These are phyloP conservation scores for Rhynchospora pubera DNA, from an alignment of 176 grass and related monocot species.

Conservation along the genomic window DNA sequence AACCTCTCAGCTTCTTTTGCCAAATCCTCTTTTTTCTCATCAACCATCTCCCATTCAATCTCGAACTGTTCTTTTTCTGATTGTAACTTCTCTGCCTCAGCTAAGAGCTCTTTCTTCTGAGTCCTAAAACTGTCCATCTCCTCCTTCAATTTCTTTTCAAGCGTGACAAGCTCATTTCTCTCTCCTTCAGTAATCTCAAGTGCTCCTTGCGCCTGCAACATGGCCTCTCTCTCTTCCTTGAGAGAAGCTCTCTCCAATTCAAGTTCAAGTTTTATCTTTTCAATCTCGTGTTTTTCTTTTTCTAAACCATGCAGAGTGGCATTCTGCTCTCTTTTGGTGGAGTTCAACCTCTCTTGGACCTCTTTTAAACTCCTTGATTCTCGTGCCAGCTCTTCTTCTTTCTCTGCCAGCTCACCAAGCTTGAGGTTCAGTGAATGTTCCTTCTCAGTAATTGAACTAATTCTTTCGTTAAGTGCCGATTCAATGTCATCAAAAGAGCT, in stretches of 20 bases:
- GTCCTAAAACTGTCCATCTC: conserved; percentile 90
- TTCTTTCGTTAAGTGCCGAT: conserved; percentile 35
- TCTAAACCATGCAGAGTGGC: conserved; percentile 27
- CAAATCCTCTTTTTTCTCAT: conserved; percentile 81
- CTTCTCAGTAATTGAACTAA: conserved; percentile 28
- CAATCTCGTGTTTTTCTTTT: conserved; percentile 50
- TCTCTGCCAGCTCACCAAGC: conserved; percentile 38
- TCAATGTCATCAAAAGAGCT: conserved; percentile 42
- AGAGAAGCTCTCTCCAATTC: conserved; percentile 54
- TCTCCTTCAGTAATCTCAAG: conserved; percentile 65
- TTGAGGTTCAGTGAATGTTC: conserved; percentile 30
- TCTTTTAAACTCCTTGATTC: conserved; percentile 51
- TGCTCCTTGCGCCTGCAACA: conserved; percentile 39
- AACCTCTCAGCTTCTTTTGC: conserved; percentile 52
- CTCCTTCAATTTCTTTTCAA: conserved; percentile 78
- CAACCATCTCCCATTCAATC: conserved; percentile 84
- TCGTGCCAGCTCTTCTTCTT: conserved; percentile 42
- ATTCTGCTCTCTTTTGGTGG: conserved; percentile 24
- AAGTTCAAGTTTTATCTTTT: conserved; percentile 48
- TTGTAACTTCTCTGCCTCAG: conserved; percentile 70
- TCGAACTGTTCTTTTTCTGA: conserved; percentile 94
- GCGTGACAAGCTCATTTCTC: conserved; percentile 43
- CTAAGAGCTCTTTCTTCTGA: conserved; percentile 54
- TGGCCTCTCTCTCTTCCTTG: conserved; percentile 55
- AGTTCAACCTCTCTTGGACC: conserved; percentile 34